These are phyloP conservation scores for Seiridium cupressi DNA, from an alignment of 2,329 filamentous ascomycete genomes.

Conservation along the genomic window DNA sequence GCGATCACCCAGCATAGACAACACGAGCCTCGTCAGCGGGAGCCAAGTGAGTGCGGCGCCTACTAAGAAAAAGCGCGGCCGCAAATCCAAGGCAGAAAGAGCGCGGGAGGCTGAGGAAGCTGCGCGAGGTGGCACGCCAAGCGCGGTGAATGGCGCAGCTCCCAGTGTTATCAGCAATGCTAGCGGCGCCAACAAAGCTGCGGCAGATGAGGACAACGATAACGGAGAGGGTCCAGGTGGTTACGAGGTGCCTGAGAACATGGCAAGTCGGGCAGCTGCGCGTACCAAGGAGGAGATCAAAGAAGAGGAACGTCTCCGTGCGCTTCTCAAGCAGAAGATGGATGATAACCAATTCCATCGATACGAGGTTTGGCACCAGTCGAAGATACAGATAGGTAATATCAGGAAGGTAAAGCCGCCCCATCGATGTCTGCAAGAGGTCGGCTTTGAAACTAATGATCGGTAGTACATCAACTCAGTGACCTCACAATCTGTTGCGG, in stretches of 20 bases:
- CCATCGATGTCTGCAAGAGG: not conserved
- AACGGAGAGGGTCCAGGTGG: constrained; percentile 50
- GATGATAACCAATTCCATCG: constrained; percentile 65
- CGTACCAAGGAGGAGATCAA: constrained; percentile 67
- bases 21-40: constrained; percentile 58
- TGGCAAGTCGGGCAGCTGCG: constrained; percentile 35
- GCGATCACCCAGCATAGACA: constrained; percentile 66
- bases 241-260: constrained; percentile 52
- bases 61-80: constrained; percentile 58
- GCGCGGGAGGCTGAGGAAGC: constrained; percentile 44
- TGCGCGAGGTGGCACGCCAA: constrained; percentile 35
- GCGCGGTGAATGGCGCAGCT: constrained; percentile 42
- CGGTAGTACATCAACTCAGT: constrained; percentile 72
- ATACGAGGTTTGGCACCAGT: constrained; percentile 69
- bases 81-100: constrained; percentile 58
- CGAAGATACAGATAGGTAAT: constrained; percentile 65
- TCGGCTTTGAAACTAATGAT: constrained; percentile 11
- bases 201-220: constrained; percentile 55
- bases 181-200: constrained; percentile 38
- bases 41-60: constrained; percentile 51
- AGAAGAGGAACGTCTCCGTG: constrained; percentile 55
- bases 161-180: constrained; percentile 41
- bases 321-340: constrained; percentile 64
- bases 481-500: constrained; percentile 74
- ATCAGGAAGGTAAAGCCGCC: constrained; percentile 60